phyloP scores from a whole-genome alignment of 306 rosid species.

The Glycine tomentella region DNA sequence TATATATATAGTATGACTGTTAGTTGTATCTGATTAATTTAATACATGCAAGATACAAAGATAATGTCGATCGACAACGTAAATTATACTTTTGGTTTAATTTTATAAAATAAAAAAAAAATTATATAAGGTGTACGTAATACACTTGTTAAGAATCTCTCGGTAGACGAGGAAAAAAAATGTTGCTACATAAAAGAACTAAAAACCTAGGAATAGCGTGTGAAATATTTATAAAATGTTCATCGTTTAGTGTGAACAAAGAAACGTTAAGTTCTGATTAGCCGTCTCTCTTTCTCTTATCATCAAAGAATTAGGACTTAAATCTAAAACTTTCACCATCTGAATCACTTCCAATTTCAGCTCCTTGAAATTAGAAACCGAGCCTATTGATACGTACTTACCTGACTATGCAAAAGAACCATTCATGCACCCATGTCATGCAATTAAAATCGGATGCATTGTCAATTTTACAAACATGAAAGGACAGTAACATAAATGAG shows the following conservation, averaged over 20 bases:
- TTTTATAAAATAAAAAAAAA: not conserved
- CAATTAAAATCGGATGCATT: not conserved
- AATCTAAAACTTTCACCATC: not conserved
- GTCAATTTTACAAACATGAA: constrained; percentile 32
- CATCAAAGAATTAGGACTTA: not conserved
- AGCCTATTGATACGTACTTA: not conserved
- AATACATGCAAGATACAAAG: not conserved
- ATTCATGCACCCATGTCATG: not conserved
- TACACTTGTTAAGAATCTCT: constrained; percentile 4
- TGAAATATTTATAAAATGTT: constrained; percentile 3
- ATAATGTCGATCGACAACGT: not conserved
- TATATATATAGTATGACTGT: not conserved
- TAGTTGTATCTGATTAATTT: not conserved
- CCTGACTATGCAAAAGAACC: not conserved
- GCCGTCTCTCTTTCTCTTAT: not conserved
- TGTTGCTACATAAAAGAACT: not conserved
- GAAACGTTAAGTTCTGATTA: constrained; percentile 8
- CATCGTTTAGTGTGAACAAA: constrained; percentile 4
- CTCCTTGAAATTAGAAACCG: not conserved
- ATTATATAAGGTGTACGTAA: too few species aligned
- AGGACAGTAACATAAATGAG: not conserved
- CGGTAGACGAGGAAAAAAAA: not conserved
- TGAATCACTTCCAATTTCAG: not conserved
- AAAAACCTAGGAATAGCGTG: constrained; percentile 22
- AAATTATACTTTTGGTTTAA: not conserved